Base-by-base conservation (phyloP, 2,329 filamentous ascomycete genomes). In the Claviceps digitariae region DNA sequence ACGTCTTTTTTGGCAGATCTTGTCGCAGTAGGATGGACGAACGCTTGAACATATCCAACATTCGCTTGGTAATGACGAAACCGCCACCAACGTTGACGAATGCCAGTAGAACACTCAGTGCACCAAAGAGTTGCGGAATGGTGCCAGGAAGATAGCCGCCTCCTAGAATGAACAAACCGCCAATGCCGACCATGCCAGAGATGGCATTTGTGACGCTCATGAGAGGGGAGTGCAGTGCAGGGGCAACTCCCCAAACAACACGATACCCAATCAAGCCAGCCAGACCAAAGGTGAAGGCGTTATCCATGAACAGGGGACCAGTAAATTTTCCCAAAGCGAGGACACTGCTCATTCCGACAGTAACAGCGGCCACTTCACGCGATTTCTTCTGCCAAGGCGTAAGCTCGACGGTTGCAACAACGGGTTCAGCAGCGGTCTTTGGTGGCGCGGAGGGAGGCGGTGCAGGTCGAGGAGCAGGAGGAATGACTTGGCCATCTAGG, bases 131-230 rank as follows among this genome's bases (percentile, higher is more conserved):
- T 64, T 95, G 88, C 0, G 89, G 89, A 6, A 94, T 74, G 0
- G 87, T 94, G 61, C 83, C 81, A 0, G 87, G 87, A 0, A 88
- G 58, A 62, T 83, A 85, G 25, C 88, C 88, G 31, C 89, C 89
- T 13, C 89, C 90, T 71, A 95, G 84, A 52, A 95, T 83, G 70
- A 94, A 95, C 58, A 95, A 76, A 13, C 90, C 89, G 54, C 89
- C 90, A 56, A 95, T 77, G 54, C 89, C 90, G 31, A 95, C 90
- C 85, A 95, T 88, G 68, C 85, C 88, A 34, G 87, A 93, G 60
- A 95, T 95, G 29, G 90, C 90, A 65, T 95, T 95, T 8, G 90
- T 95, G 38, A 94, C 89, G 60, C 86, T 90, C 90, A 95, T 95
- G 5, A 95, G 72, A 1, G 89, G 90, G 2, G 87, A 91, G 66